These are phyloP conservation scores for Aulographum hederae DNA, from an alignment of 2,329 filamentous ascomycete genomes.

Conservation along the genomic window DNA sequence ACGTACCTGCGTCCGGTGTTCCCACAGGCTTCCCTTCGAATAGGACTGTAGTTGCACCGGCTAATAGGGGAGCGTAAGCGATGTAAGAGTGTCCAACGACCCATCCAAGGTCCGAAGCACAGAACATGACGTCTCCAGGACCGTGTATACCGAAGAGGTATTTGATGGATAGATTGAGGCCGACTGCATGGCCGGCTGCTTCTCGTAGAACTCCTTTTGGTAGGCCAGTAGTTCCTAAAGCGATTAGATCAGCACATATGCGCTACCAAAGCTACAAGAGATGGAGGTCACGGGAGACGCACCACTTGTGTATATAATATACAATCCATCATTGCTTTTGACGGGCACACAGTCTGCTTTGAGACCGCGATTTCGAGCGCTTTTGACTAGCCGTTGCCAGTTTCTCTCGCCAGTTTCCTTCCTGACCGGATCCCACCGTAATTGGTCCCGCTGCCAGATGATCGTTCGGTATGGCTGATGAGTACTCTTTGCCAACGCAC, in stretches of 20 bases:
- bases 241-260: too few species aligned
- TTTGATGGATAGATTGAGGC: constrained; percentile 62
- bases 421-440: constrained; percentile 53
- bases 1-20: constrained; percentile 69
- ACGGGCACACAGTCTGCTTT: constrained; percentile 62
- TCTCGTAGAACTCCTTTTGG: constrained; percentile 74
- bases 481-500: constrained; percentile 45
- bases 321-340: constrained; percentile 60
- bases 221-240: constrained; percentile 52
- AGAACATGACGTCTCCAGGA: constrained; percentile 67
- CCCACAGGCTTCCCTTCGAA: constrained; percentile 92
- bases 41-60: constrained; percentile 69
- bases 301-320: constrained; percentile 75
- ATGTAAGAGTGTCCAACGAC: background rate
- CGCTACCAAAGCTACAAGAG: background rate
- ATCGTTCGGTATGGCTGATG: constrained; percentile 59
- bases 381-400: constrained; percentile 63
- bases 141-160: constrained; percentile 71
- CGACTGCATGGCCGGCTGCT: constrained; percentile 74
- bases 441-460: constrained; percentile 68
- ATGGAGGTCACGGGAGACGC: too few species aligned
- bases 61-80: constrained; percentile 71
- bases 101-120: constrained; percentile 75
- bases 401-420: constrained; percentile 51
- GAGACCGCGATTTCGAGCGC: constrained; percentile 46